Evolutionary conservation across 306 rosid genomes (phyloP).

Genomic region (Rosa lucieae): DNA sequence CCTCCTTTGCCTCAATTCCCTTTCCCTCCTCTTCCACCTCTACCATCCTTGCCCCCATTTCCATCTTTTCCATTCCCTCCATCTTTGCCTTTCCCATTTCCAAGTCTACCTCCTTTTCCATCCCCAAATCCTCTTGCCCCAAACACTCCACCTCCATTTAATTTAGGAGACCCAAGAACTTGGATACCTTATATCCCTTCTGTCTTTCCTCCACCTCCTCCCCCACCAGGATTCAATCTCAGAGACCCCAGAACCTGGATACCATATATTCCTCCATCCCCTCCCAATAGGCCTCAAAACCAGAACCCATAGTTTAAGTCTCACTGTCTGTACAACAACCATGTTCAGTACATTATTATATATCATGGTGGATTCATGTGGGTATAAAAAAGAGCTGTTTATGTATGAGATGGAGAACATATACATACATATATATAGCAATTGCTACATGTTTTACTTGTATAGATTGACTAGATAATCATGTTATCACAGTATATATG

Average conservation of each 20-base stretch:
- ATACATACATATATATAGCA: slow-evolving; percentile 4
- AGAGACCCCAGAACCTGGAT: slow-evolving; percentile 61
- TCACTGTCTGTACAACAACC: slow-evolving; percentile 14
- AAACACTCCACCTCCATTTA: slow-evolving; percentile 50
- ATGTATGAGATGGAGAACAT: slow-evolving; percentile 8
- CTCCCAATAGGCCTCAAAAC: slow-evolving; percentile 34
- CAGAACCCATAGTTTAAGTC: slow-evolving; percentile 35
- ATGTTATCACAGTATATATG: not conserved
- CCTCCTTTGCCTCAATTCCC: slow-evolving; percentile 42
- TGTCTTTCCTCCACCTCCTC: slow-evolving; percentile 32
- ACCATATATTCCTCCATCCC: slow-evolving; percentile 42
- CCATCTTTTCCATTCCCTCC: slow-evolving; percentile 33
- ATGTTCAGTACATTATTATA: slow-evolving; percentile 4
- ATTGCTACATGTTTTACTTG: slow-evolving; percentile 1
- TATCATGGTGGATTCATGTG: not conserved
- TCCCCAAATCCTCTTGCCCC: slow-evolving; percentile 25
- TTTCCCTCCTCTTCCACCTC: slow-evolving; percentile 34
- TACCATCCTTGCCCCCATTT: slow-evolving; percentile 32
- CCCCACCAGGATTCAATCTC: slow-evolving; percentile 39
- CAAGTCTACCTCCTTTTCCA: slow-evolving; percentile 37
- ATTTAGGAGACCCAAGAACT: slow-evolving; percentile 43
- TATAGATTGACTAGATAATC: not conserved
- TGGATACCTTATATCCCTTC: slow-evolving; percentile 46
- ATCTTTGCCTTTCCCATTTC: slow-evolving; percentile 36
- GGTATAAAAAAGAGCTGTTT: not conserved